Percentiles rank a stretch among this genome's conserved stretches.
Evolutionary conservation across 495 filamentous ascomycete genomes (phyloP).

Genomic region (Neurospora pannonica): DNA sequence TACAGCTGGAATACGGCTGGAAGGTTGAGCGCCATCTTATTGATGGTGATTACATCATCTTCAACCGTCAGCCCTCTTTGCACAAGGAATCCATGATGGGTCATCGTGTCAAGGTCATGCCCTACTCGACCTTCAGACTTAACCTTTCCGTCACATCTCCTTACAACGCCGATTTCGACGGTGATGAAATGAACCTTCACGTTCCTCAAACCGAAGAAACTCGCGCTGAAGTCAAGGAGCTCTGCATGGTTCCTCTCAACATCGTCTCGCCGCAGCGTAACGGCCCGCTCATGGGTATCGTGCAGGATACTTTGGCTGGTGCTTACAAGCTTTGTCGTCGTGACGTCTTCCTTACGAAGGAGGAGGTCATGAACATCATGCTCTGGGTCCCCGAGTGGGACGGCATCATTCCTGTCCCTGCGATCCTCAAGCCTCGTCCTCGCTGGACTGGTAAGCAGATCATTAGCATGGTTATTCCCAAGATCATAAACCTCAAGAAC

Average conservation of each 20-base stretch:
- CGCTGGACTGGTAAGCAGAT: constrained; percentile 99
- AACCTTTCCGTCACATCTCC: constrained; percentile 96
- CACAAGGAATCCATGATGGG: constrained; percentile 99
- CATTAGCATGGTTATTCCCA: constrained; percentile 82
- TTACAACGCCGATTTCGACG: constrained; percentile 99
- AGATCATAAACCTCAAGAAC: constrained; percentile 71
- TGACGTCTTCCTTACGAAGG: constrained; percentile 81
- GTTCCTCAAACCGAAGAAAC: constrained; percentile 98
- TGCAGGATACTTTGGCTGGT: constrained; percentile 93
- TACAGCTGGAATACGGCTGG: constrained; percentile 89
- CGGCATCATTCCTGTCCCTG: constrained; percentile 81
- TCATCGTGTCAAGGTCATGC: constrained; percentile 95
- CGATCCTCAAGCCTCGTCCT: constrained; percentile 82
- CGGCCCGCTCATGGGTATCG: constrained; percentile 97
- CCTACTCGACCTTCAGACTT: constrained; percentile 93
- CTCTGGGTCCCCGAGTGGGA: constrained; percentile 98
- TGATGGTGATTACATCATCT: constrained; percentile 95
- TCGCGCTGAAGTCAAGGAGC: constrained; percentile 78
- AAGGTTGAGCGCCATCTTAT: constrained; percentile 95
- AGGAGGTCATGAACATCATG: constrained; percentile 90
- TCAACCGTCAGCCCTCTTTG: constrained; percentile 96
- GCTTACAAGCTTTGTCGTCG: constrained; percentile 93
- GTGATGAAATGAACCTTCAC: constrained; percentile 98
- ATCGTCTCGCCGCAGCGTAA: constrained; percentile 98
- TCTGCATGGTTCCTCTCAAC: constrained; percentile 93